Evolutionary conservation across 441 rosid genomes (phyloP).

Genomic region (Mallotus japonicus): DNA sequence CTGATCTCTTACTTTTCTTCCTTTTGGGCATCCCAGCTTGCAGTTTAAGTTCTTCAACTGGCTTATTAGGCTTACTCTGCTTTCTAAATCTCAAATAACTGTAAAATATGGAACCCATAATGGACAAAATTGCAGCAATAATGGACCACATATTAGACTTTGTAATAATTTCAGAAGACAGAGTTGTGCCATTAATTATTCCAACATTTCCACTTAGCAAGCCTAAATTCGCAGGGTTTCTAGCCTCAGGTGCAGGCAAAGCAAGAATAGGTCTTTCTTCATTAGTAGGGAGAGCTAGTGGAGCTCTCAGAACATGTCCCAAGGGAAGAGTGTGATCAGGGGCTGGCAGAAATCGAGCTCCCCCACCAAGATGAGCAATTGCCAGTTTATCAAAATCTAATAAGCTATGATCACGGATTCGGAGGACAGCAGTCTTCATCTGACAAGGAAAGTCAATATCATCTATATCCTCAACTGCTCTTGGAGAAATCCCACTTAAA

Average conservation of each 20-base stretch:
- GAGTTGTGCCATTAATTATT: slow-evolving; percentile 21
- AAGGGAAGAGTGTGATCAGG: slow-evolving; percentile 33
- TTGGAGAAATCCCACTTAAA: slow-evolving; percentile 29
- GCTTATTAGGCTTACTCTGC: slow-evolving; percentile 39
- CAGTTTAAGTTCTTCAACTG: slow-evolving; percentile 35
- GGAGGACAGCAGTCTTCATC: slow-evolving; percentile 47
- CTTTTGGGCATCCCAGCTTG: slow-evolving; percentile 44
- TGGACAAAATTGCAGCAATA: slow-evolving; percentile 33
- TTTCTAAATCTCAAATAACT: slow-evolving; percentile 26
- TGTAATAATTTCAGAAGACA: slow-evolving; percentile 25
- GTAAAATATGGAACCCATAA: slow-evolving; percentile 34
- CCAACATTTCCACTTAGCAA: slow-evolving; percentile 29
- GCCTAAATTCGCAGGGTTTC: slow-evolving; percentile 28
- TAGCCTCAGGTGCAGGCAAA: slow-evolving; percentile 48
- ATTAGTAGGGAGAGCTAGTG: slow-evolving; percentile 44
- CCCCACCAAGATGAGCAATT: slow-evolving; percentile 31
- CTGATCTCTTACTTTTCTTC: slow-evolving; percentile 62
- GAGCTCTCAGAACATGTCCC: slow-evolving; percentile 33
- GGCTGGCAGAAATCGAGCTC: slow-evolving; percentile 40
- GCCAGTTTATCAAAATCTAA: slow-evolving; percentile 39
- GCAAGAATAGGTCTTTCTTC: slow-evolving; percentile 38
- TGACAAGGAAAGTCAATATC: slow-evolving; percentile 49
- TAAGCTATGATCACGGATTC: slow-evolving; percentile 45
- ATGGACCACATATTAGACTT: slow-evolving; percentile 27
- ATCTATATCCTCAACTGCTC: slow-evolving; percentile 30